Percentiles rank a stretch among this genome's conserved stretches.
phyloP scores from a whole-genome alignment of 2,329 filamentous ascomycete genomes.

The Beauveria rudraprayagi region DNA sequence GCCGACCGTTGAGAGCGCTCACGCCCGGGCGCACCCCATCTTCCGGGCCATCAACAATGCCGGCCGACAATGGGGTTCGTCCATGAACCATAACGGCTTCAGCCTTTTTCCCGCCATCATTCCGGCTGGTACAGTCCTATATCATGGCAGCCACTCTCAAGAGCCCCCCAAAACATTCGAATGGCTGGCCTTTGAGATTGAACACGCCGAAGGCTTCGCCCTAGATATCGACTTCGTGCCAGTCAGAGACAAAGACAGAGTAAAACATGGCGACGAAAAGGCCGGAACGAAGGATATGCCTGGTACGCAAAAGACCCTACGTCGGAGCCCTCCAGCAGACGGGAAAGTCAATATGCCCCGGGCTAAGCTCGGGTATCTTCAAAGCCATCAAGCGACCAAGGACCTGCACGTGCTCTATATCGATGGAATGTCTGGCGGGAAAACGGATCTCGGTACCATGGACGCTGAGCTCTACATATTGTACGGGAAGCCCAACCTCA shows the following conservation, averaged over 20 bases:
- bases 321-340: neutral
- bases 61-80: slow-evolving; percentile 67
- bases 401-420: slow-evolving; percentile 56
- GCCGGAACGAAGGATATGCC: neutral
- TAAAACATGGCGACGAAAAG: neutral
- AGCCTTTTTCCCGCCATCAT: slow-evolving; percentile 59
- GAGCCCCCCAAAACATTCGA: slow-evolving; percentile 47
- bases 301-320: neutral
- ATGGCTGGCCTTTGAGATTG: slow-evolving; percentile 71
- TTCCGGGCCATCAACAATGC: slow-evolving; percentile 68
- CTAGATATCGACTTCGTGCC: neutral
- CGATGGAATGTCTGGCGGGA: slow-evolving; percentile 63
- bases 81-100: slow-evolving; percentile 68
- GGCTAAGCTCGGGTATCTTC: slow-evolving; percentile 46
- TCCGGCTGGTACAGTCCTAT: slow-evolving; percentile 55
- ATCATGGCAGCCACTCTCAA: slow-evolving; percentile 50
- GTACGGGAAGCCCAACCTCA: slow-evolving; percentile 18
- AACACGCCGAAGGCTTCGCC: slow-evolving; percentile 63
- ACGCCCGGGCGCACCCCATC: slow-evolving; percentile 51
- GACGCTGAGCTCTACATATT: slow-evolving; percentile 60
- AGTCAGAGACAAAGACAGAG: neutral
- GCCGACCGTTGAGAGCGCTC: slow-evolving; percentile 21
- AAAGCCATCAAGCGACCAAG: slow-evolving; percentile 54
- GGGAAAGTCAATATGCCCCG: neutral
- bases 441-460: slow-evolving; percentile 56